These are phyloP conservation scores for Penicillium sp. DNA, from an alignment of 2,329 filamentous ascomycete genomes.

Conservation along the genomic window DNA sequence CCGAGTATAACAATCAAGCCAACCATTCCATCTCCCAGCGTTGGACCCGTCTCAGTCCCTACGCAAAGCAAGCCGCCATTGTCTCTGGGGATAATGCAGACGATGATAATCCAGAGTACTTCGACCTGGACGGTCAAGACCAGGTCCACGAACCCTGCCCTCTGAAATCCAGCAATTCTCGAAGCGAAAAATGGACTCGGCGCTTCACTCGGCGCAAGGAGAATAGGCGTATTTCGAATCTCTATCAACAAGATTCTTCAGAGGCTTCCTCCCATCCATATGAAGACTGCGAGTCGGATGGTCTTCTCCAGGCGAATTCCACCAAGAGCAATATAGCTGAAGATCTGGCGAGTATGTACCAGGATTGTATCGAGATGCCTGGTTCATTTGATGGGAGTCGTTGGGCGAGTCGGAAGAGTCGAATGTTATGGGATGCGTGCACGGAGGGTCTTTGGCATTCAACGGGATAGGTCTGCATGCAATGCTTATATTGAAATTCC, in stretches of 20 bases:
- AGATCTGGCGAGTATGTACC: constrained; percentile 29
- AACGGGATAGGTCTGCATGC: background rate
- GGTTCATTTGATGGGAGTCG: constrained; percentile 29
- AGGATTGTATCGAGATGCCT: constrained; percentile 32
- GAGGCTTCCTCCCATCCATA: constrained; percentile 15
- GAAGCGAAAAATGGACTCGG: constrained; percentile 16
- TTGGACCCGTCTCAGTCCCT: constrained; percentile 8
- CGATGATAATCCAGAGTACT: constrained; percentile 3
- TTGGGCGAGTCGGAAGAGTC: constrained; percentile 28
- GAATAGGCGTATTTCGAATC: constrained; percentile 11
- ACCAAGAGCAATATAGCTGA: constrained; percentile 23
- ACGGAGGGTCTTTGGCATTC: constrained; percentile 1
- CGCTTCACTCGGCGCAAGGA: constrained; percentile 19
- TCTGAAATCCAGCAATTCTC: constrained; percentile 12
- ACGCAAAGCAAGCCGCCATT: background rate
- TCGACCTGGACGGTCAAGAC: constrained; percentile 2
- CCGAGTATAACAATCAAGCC: constrained; percentile 1
- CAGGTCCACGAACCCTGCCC: constrained; percentile 7
- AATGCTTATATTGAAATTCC: background rate
- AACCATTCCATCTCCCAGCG: background rate
- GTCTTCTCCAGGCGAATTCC: constrained; percentile 15
- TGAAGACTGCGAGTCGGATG: constrained; percentile 14
- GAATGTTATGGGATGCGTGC: constrained; percentile 16
- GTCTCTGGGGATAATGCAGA: constrained; percentile 3
- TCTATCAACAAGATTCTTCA: constrained; percentile 12